These are phyloP conservation scores for Rhazya stricta DNA, from an alignment of 257 asterid genomes.

Conservation along the genomic window DNA sequence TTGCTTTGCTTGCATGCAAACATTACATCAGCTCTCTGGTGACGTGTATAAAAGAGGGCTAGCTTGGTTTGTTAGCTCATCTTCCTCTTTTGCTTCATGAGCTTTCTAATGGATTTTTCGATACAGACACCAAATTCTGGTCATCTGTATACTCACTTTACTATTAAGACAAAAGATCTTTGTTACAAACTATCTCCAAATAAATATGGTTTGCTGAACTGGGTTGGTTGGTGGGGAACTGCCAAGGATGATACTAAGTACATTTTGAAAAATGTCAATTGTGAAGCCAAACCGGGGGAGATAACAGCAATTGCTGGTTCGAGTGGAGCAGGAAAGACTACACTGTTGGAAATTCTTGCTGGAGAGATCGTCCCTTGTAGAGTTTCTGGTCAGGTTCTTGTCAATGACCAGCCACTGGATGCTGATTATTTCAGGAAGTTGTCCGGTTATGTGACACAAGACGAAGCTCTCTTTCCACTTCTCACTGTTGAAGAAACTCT, in stretches of 20 bases:
- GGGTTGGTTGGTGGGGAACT: conserved; percentile 17
- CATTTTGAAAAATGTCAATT: conserved; percentile 43
- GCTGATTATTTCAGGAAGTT: conserved; percentile 38
- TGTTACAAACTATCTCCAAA: conserved; percentile 41
- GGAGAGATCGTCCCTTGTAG: conserved; percentile 34
- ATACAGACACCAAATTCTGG: conserved; percentile 21
- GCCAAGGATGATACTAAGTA: conserved; percentile 15
- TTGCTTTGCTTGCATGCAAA: conserved; percentile 20
- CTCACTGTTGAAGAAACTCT: conserved; percentile 74
- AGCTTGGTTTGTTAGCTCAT: conserved; percentile 37
- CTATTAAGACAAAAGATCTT: conserved; percentile 35
- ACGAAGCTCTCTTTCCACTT: conserved; percentile 66
- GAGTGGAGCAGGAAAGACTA: conserved; percentile 85
- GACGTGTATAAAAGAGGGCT: conserved; percentile 21
- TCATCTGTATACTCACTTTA: conserved; percentile 31
- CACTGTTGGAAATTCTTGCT: conserved; percentile 58
- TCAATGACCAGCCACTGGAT: conserved; percentile 46
- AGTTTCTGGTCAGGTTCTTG: conserved; percentile 42
- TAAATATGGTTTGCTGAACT: conserved; percentile 19
- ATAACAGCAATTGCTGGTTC: conserved; percentile 79
- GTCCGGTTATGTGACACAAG: conserved; percentile 71
- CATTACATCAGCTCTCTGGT: conserved; percentile 3
- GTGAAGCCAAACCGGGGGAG: conserved; percentile 61
- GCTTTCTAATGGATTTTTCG: conserved; percentile 49
- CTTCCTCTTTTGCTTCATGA: conserved; percentile 24